Conservation (phyloP, 164 flowering plant genomes). For the Chloranthus sessilifolius region DNA sequence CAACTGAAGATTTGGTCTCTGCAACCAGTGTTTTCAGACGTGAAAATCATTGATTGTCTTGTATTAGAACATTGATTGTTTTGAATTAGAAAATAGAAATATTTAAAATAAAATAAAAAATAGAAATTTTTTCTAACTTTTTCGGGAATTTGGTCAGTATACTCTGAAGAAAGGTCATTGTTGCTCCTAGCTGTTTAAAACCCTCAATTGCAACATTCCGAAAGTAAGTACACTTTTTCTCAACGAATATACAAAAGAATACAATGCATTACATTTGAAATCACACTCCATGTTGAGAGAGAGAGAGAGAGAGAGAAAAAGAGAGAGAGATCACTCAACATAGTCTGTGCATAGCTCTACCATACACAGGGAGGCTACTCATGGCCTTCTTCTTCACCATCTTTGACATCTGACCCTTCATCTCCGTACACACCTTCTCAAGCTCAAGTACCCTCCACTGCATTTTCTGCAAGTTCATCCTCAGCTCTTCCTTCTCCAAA, state of each 20-base stretch:
- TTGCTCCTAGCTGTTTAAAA: too few species aligned
- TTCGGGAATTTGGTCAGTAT: too few species aligned
- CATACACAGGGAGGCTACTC: slow-evolving; percentile 9
- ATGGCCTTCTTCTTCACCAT: slow-evolving; percentile 20
- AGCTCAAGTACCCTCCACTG: slow-evolving; percentile 59
- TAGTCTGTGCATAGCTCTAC: slow-evolving; percentile 24
- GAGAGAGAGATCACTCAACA: slow-evolving; percentile 15
- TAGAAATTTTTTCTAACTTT: too few species aligned
- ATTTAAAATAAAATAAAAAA: too few species aligned
- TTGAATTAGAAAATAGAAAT: too few species aligned
- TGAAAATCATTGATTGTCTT: too few species aligned
- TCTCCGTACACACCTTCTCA: slow-evolving; percentile 50
- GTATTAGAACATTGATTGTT: too few species aligned
- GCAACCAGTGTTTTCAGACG: too few species aligned
- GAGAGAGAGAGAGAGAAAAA: background rate
- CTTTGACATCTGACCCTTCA: slow-evolving; percentile 54
- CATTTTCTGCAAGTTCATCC: slow-evolving; percentile 44
- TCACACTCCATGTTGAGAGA: background rate
- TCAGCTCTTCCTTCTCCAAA: slow-evolving; percentile 43
- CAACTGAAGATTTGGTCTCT: too few species aligned
- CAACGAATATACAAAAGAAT: background rate
- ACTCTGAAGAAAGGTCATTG: too few species aligned
- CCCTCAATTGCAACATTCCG: too few species aligned
- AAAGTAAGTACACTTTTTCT: too few species aligned
- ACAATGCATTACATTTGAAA: background rate